Conservation (phyloP, 1,139 yeast species). For the Neolecta irregularis region DNA sequence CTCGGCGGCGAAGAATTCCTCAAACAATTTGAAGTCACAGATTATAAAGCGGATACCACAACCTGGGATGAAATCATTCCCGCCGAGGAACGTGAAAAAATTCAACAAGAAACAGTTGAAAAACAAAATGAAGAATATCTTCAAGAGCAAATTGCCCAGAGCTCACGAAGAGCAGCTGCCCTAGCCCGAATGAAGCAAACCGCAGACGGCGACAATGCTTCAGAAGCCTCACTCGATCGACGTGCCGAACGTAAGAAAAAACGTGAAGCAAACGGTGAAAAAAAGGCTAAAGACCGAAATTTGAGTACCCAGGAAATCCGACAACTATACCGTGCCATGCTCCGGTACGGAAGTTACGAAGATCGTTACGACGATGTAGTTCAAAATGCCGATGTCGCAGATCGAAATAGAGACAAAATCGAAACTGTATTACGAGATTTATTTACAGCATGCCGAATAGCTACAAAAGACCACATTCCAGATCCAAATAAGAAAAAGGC, state of each 20-base stretch:
- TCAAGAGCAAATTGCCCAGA: constrained; percentile 80
- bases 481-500: constrained; percentile 64
- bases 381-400: constrained; percentile 78
- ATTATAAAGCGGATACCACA: constrained; percentile 93
- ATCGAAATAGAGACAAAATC: constrained; percentile 57
- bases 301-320: constrained; percentile 79
- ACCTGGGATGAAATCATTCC: constrained; percentile 99
- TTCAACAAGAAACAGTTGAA: constrained; percentile 82
- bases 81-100: constrained; percentile 71
- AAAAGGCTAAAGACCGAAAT: constrained; percentile 20
- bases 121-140: constrained; percentile 73
- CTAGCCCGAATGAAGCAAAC: constrained; percentile 35
- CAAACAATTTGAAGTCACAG: constrained; percentile 94
- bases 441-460: constrained; percentile 42
- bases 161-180: constrained; percentile 69
- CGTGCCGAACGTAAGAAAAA: constrained; percentile 23
- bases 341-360: constrained; percentile 66
- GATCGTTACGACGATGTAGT: constrained; percentile 78
- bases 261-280: constrained; percentile 16
- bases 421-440: constrained; percentile 63
- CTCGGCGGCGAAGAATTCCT: constrained; percentile 96
- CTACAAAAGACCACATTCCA: constrained; percentile 26
- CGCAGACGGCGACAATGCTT: constrained; percentile 30
- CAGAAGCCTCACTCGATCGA: constrained; percentile 21
- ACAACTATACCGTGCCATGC: constrained; percentile 66